Conservation (phyloP, 2,329 filamentous ascomycete species). For the Phialemonium atrogriseum region DNA sequence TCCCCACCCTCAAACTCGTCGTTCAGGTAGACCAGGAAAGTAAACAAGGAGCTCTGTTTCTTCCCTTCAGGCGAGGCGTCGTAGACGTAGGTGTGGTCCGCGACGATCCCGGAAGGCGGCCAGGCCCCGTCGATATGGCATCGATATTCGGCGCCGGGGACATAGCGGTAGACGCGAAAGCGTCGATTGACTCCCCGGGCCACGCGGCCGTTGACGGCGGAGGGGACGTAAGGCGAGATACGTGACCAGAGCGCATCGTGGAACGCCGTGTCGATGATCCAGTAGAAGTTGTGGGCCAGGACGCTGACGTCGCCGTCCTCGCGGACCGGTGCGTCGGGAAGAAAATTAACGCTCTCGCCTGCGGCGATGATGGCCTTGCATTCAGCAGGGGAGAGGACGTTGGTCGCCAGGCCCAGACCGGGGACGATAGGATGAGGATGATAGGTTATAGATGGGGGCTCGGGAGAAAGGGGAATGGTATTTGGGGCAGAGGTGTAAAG, state of each 20-base stretch:
- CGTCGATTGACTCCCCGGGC: constrained; percentile 59
- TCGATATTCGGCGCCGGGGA: constrained; percentile 63
- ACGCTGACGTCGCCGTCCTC: constrained; percentile 58
- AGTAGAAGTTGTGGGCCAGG: constrained; percentile 67
- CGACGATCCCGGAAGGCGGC: constrained; percentile 58
- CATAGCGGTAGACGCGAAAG: constrained; percentile 65
- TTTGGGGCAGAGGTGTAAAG: constrained; percentile 54
- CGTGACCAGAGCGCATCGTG: constrained; percentile 56
- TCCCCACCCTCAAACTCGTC: constrained; percentile 59
- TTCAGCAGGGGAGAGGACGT: constrained; percentile 52
- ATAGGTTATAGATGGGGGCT: constrained; percentile 38
- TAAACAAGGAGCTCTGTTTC: constrained; percentile 14
- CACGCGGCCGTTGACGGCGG: constrained; percentile 42
- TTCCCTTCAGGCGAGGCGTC: constrained; percentile 48
- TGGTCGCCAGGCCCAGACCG: constrained; percentile 48
- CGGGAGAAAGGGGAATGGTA: constrained; percentile 41
- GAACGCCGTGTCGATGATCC: constrained; percentile 57
- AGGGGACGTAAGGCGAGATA: constrained; percentile 49
- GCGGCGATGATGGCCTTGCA: constrained; percentile 60
- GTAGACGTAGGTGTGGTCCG: constrained; percentile 54
- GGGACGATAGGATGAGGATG: constrained; percentile 56
- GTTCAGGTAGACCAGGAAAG: constrained; percentile 14
- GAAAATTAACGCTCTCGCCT: constrained; percentile 56
- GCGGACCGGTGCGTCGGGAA: constrained; percentile 59
- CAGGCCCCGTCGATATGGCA: constrained; percentile 66